These are phyloP conservation scores for Populus alba DNA, from an alignment of 345 rosid genomes.

Conservation along the genomic window DNA sequence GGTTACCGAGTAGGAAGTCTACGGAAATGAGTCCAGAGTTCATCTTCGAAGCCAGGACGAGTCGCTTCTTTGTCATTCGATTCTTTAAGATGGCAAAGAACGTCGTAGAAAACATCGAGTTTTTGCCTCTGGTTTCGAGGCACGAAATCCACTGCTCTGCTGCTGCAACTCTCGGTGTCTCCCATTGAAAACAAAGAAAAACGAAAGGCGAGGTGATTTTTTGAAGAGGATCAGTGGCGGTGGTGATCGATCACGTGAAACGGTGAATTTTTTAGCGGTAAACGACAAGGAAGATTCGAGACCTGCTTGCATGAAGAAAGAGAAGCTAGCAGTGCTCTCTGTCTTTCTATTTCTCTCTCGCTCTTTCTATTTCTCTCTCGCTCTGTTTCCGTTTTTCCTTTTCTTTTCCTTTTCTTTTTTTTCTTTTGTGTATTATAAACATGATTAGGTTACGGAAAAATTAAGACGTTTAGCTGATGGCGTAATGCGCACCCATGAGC, in stretches of 20 bases:
- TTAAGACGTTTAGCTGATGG: constrained; percentile 22
- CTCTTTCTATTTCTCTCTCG: background rate
- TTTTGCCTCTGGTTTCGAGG: constrained; percentile 46
- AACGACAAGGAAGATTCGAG: background rate
- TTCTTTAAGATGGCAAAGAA: constrained; percentile 47
- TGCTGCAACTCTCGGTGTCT: constrained; percentile 54
- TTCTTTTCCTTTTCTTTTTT: background rate
- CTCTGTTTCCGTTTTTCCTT: background rate
- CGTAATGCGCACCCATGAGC: constrained; percentile 47
- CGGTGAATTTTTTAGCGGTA: background rate
- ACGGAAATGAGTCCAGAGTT: constrained; percentile 60
- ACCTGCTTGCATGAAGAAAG: background rate
- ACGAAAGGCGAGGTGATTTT: background rate
- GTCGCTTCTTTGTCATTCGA: constrained; percentile 33
- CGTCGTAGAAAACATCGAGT: constrained; percentile 42
- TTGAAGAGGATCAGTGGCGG: background rate
- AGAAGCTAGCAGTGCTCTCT: background rate
- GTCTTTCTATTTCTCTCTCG: background rate
- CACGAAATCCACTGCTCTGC: constrained; percentile 43
- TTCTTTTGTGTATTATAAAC: background rate
- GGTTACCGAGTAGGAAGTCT: constrained; percentile 51
- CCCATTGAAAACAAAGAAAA: constrained; percentile 27
- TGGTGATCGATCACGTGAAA: background rate
- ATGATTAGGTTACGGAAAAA: background rate
- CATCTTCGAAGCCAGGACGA: constrained; percentile 50